Base-by-base conservation (phyloP, 2,329 filamentous ascomycete species). In the Colletotrichum melonis region DNA sequence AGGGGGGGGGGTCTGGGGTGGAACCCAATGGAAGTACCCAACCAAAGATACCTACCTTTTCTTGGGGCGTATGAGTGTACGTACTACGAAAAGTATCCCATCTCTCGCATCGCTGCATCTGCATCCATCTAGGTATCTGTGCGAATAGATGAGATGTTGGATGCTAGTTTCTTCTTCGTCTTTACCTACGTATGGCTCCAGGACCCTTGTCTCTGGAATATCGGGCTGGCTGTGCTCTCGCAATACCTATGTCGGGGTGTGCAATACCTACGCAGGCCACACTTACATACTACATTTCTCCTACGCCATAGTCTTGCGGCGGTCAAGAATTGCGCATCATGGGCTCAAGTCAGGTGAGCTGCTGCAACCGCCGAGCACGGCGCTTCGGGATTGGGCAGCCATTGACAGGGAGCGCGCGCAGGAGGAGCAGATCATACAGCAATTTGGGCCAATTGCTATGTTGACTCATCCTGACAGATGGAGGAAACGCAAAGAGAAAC, bases 311-410 rank as follows among this genome's bases (percentile, higher is more conserved):
- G 64, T 77, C 78, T 77, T 76, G 78, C 78, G 77, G 78, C 77
- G 76, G 77, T 78, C 77, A 75, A 56, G 32, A 59, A 63, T 60
- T 12, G 64, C 58, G 63, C n/a, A 75, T 72, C 75, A 77, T 73
- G 76, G 74, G 76, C 70, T 74, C 74, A 76, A 79, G 77, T 79
- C 78, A 78, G 75, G 78, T 78, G 78, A 73, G 63, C 65, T 75
- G 70, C 69, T 72, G 75, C 73, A 74, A 74, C 74, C 72, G 73
- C 77, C 71, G 75, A 76, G 52, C 60, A 74, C 56, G 56, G 64
- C 64, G 74, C 72, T 76, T 69, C 63, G 62, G 75, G 75, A 79
- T 78, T 75, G 73, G 73, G 63, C 32, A 62, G 26, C 24, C 19
- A 46, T 46, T 76, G 75, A 76, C 70, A 73, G 72, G 72, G 77